These are phyloP conservation scores for Scutellaria baicalensis DNA, from an alignment of 257 asterid genomes.

Conservation along the genomic window DNA sequence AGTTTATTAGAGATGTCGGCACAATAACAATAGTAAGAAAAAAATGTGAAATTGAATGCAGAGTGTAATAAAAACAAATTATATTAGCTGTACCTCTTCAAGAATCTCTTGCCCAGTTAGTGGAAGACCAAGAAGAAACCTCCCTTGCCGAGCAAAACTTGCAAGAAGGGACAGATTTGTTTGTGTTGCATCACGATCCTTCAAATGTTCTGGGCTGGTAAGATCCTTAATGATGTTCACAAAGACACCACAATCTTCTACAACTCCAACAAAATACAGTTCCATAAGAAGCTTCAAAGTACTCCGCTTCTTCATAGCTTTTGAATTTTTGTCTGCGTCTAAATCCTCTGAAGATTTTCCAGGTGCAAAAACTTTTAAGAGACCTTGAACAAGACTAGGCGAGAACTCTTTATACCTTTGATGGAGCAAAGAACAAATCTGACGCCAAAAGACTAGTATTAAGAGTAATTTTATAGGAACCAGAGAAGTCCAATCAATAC, in stretches of 20 bases:
- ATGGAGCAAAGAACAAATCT: constrained; percentile 98
- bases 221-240: constrained; percentile 82
- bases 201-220: constrained; percentile 73
- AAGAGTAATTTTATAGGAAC: background rate
- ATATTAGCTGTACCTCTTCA: constrained; percentile 60
- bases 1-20: background rate
- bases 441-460: constrained; percentile 21
- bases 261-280: constrained; percentile 89
- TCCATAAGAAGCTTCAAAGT: constrained; percentile 93
- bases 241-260: constrained; percentile 73
- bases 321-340: constrained; percentile 73
- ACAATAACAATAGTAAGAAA: constrained; percentile 4
- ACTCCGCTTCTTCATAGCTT: constrained; percentile 98
- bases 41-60: background rate
- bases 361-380: constrained; percentile 64
- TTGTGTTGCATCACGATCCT: constrained; percentile 96
- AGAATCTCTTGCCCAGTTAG: constrained; percentile 70
- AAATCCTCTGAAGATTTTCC: constrained; percentile 78
- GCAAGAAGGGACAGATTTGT: constrained; percentile 93
- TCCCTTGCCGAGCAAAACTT: constrained; percentile 96
- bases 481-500: background rate
- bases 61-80: background rate
- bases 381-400: constrained; percentile 93
- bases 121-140: constrained; percentile 85
- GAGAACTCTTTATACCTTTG: constrained; percentile 95